Evolutionary conservation across 2,329 filamentous ascomycete genomes (phyloP).

Genomic region (Cercospora nicotianae): DNA sequence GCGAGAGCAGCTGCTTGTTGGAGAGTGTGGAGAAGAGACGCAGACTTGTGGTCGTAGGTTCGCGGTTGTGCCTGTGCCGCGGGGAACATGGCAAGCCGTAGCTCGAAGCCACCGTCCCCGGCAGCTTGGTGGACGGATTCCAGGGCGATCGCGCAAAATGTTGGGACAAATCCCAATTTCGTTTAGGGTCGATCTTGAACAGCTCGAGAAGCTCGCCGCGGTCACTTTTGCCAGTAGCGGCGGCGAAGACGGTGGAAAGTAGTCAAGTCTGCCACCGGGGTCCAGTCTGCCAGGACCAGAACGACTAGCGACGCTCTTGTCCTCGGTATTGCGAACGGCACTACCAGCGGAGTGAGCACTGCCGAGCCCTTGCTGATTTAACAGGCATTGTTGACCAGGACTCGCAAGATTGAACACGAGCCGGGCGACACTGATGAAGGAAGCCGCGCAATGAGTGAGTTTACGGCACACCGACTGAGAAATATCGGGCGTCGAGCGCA

Average conservation of each 20-base stretch:
- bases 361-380: background rate
- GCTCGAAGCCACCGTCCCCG: slow-evolving; percentile 25
- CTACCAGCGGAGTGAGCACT: slow-evolving; percentile 16
- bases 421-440: background rate
- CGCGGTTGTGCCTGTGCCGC: slow-evolving; percentile 23
- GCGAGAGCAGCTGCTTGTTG: background rate
- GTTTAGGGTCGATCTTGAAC: slow-evolving; percentile 25
- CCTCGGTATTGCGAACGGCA: slow-evolving; percentile 21
- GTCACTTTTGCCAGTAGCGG: background rate
- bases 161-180: slow-evolving; percentile 26
- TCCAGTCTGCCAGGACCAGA: background rate
- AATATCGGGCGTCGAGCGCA: background rate
- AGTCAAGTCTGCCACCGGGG: background rate
- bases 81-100: slow-evolving; percentile 13
- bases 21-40: slow-evolving; percentile 2
- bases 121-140: slow-evolving; percentile 22
- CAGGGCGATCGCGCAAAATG: slow-evolving; percentile 19
- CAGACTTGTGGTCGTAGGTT: slow-evolving; percentile 22
- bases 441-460: background rate
- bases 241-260: slow-evolving; percentile 19
- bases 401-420: background rate
- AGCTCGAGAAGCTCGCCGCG: slow-evolving; percentile 4
- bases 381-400: background rate
- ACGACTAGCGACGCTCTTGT: background rate
- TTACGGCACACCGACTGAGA: background rate